Conservation (phyloP, 2,329 filamentous ascomycete species). For the Periconia digitata region DNA sequence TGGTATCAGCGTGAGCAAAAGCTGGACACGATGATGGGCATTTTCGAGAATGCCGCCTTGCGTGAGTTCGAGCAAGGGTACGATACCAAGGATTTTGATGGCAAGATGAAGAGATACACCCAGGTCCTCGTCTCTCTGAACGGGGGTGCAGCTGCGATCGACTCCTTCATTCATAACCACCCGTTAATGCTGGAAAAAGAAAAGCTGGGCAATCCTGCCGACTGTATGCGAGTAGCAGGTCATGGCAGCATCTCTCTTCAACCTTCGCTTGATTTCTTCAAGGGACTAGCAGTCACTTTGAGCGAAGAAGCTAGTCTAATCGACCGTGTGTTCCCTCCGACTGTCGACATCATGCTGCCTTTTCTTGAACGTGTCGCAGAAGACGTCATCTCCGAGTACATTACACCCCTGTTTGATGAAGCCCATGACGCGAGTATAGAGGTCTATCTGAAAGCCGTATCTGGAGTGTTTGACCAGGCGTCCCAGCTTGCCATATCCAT, state of each 20-base stretch:
- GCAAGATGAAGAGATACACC: slow-evolving; percentile 85
- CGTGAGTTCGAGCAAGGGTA: slow-evolving; percentile 93
- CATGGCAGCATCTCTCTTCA: slow-evolving; percentile 71
- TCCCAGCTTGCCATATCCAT: slow-evolving; percentile 75
- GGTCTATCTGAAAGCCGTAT: slow-evolving; percentile 81
- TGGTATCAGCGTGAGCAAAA: slow-evolving; percentile 71
- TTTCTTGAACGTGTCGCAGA: slow-evolving; percentile 83
- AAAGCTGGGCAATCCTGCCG: slow-evolving; percentile 71
- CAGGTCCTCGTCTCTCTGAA: slow-evolving; percentile 82
- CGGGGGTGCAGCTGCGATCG: slow-evolving; percentile 74
- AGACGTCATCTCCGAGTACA: slow-evolving; percentile 80
- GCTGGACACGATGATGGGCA: slow-evolving; percentile 70
- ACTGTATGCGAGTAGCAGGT: slow-evolving; percentile 73
- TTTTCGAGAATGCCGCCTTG: slow-evolving; percentile 89
- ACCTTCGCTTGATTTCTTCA: slow-evolving; percentile 81
- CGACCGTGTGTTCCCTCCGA: slow-evolving; percentile 75
- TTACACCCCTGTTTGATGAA: slow-evolving; percentile 84
- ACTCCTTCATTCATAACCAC: slow-evolving; percentile 87
- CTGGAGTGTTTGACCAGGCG: slow-evolving; percentile 84
- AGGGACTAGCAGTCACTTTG: slow-evolving; percentile 69
- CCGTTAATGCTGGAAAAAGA: slow-evolving; percentile 76
- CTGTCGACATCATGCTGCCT: slow-evolving; percentile 69
- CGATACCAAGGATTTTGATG: slow-evolving; percentile 83
- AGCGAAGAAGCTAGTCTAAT: slow-evolving; percentile 83
- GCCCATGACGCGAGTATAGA: slow-evolving; percentile 73